Percentiles rank a stretch among this genome's conserved stretches.
phyloP scores from a whole-genome alignment of 2,329 filamentous ascomycete genomes.

The Beauveria rudraprayagi region DNA sequence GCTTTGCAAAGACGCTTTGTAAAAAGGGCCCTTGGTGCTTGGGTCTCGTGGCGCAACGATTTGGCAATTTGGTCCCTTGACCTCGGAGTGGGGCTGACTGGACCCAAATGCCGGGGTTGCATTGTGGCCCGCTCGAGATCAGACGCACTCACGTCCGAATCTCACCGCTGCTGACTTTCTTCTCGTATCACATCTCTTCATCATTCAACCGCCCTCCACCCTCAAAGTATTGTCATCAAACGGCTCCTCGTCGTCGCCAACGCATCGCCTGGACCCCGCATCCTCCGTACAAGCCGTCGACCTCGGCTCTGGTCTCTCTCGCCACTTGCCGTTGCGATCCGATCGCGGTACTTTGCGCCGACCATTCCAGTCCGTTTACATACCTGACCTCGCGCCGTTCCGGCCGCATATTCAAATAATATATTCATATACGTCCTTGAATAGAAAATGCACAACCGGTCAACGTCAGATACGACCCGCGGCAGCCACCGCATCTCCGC shows the following conservation, averaged over 20 bases:
- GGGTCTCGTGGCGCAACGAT: not conserved
- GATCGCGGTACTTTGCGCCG: not conserved
- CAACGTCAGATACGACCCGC: constrained; percentile 21
- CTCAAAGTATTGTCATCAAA: not conserved
- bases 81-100: constrained; percentile 1
- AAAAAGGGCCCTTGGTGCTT: not conserved
- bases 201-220: not conserved
- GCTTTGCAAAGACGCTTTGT: not conserved
- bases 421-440: not conserved
- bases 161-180: not conserved
- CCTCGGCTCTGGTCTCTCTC: not conserved
- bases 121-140: not conserved
- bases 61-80: constrained; percentile 7
- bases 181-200: not conserved
- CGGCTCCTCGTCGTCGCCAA: not conserved
- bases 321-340: not conserved
- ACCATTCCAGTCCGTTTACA: no score
- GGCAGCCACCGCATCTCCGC: constrained; percentile 31
- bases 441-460: not conserved
- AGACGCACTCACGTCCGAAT: not conserved
- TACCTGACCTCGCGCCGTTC: not conserved
- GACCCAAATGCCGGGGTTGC: not conserved
- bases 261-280: not conserved
- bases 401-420: not conserved
- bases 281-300: no score